Base-by-base conservation (phyloP, 441 rosid genomes). In the Oxalis stricta region DNA sequence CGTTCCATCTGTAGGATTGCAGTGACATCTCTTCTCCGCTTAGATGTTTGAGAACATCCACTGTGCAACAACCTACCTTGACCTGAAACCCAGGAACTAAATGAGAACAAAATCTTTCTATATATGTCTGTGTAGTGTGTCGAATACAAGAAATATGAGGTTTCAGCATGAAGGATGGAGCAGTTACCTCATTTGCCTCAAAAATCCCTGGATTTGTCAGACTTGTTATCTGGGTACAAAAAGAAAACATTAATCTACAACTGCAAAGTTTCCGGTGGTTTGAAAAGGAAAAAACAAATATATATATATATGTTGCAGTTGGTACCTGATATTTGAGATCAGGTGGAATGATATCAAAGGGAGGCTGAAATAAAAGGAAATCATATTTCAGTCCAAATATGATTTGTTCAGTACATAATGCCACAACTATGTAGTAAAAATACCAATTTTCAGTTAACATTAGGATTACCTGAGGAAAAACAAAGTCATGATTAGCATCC, bases 401-500 rank as follows among this genome's bases (percentile, higher is more conserved):
- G 2, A 7, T 17, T 16, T 16, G 33, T 21, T 13, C 29, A n/a
- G 13, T 36, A 20, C n/a, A n/a, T 40, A 46, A 33, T 18, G 20
- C 20, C 24, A 29, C 38, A 16, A 34, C 29, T 44, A 11, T 47
- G 38, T n/a, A 48, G 29, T 32, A 21, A 52, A 44, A 34, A 6
- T 0, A 10, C 3, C 23, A 15, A 10, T 44, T 32, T 18, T 33
- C 18, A 28, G 21, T 23, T 30, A 35, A 32, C 24, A 34, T 38
- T 18, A 59, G 40, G 19, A 52, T 61, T 49, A 91, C 95, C 99
- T 91, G 99, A 48, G 96, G 99, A 73, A 82, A 87, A 66, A 92
- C 78, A 48, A 72, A 76, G 63, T 84, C 94, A 63, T 92, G 96
- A 72, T 77, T 71, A 52, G 97, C 95, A 61, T 92, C 99, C 19